Percentiles rank a stretch among this genome's conserved stretches.
phyloP scores from a whole-genome alignment of 768 basidiomycete species.

The Amanita inopinata region DNA sequence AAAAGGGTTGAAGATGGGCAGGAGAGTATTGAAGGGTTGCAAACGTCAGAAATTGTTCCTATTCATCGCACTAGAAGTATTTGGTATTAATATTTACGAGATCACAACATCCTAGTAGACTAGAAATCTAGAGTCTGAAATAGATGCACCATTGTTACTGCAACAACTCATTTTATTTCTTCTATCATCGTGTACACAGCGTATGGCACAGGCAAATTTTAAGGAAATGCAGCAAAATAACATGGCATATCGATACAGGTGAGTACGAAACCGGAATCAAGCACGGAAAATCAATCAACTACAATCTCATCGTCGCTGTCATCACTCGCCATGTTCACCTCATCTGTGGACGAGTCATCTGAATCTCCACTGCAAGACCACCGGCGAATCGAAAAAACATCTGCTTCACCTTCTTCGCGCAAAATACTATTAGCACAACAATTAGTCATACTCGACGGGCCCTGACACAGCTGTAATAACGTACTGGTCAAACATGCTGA shows the following conservation, averaged over 20 bases:
- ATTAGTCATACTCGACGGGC: not conserved
- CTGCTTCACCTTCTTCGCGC: constrained; percentile 43
- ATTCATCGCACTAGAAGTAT: constrained; percentile 75
- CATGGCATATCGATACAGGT: too few species aligned
- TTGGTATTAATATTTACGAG: too few species aligned
- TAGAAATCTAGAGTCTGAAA: too few species aligned
- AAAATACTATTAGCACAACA: constrained; percentile 35
- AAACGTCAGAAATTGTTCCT: constrained; percentile 49
- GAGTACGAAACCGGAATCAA: too few species aligned
- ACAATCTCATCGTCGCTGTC: constrained; percentile 10
- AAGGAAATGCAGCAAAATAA: too few species aligned
- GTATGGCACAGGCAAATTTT: too few species aligned
- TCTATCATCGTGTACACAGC: too few species aligned
- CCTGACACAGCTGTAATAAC: constrained; percentile 15
- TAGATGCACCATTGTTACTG: too few species aligned
- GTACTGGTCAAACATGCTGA: constrained; percentile 68
- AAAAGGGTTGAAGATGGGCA: constrained; percentile 61
- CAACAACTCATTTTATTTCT: too few species aligned
- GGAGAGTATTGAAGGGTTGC: constrained; percentile 49
- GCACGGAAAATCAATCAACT: not conserved
- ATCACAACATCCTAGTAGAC: too few species aligned
- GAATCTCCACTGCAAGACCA: constrained; percentile 26
- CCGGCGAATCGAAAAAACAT: constrained; percentile 41
- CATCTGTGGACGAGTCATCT: constrained; percentile 19
- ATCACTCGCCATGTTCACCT: constrained; percentile 17